These are phyloP conservation scores for Casuarina equisetifolia DNA, from an alignment of 306 rosid species.

Conservation along the genomic window DNA sequence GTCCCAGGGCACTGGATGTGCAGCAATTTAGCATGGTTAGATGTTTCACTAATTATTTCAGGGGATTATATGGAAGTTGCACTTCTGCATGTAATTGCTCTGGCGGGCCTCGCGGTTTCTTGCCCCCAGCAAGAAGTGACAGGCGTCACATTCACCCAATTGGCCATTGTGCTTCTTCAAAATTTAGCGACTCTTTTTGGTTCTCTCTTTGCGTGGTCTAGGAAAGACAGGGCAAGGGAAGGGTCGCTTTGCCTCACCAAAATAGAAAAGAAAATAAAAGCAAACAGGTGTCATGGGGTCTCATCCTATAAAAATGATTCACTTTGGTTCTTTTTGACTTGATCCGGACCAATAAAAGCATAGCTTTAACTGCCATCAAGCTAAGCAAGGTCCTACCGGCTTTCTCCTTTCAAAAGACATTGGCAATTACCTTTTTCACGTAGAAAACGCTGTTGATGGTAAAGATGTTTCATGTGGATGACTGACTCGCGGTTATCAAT, in stretches of 20 bases:
- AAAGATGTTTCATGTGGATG: slow-evolving; percentile 32
- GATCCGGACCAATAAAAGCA: slow-evolving; percentile 29
- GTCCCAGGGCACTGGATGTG: not conserved
- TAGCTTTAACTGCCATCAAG: slow-evolving; percentile 17
- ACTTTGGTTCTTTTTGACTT: slow-evolving; percentile 39
- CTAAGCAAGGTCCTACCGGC: slow-evolving; percentile 32
- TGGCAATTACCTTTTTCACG: slow-evolving; percentile 33
- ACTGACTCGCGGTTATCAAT: slow-evolving; percentile 31
- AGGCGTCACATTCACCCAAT: not conserved
- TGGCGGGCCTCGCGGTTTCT: not conserved
- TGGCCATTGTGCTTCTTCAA: slow-evolving; percentile 7
- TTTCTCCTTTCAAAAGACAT: slow-evolving; percentile 30
- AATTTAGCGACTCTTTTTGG: not conserved
- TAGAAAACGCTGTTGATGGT: slow-evolving; percentile 23
- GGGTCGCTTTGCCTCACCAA: slow-evolving; percentile 34
- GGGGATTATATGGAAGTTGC: slow-evolving; percentile 17
- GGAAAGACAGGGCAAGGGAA: slow-evolving; percentile 39
- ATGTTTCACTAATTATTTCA: slow-evolving; percentile 2
- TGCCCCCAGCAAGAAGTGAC: slow-evolving; percentile 27
- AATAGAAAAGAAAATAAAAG: slow-evolving; percentile 22
- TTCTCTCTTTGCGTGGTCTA: slow-evolving; percentile 35
- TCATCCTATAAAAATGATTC: slow-evolving; percentile 23
- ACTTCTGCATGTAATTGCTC: slow-evolving; percentile 17
- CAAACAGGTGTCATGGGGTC: slow-evolving; percentile 12
- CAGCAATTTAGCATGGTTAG: not conserved